A percentile compares a stretch with the other conserved stretches of the same genome.
These are phyloP conservation scores for Penicillium oxalicum DNA, from an alignment of 2,329 filamentous ascomycete species.

Conservation along the genomic window DNA sequence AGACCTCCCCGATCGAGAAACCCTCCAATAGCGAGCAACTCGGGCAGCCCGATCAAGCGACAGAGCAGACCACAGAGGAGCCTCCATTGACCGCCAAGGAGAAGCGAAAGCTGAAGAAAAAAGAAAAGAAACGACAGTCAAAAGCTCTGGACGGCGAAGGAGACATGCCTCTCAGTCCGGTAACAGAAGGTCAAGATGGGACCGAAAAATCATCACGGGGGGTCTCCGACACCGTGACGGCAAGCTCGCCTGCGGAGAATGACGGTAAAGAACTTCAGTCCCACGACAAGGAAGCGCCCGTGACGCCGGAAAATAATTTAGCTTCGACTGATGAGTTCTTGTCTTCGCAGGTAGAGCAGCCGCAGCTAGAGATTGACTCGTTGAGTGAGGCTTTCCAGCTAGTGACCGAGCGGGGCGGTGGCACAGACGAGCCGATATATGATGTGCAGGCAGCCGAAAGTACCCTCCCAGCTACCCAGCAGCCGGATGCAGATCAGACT, in stretches of 20 bases:
- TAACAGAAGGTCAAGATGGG: neutral
- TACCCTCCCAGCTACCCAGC: neutral
- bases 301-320: slow-evolving; percentile 33
- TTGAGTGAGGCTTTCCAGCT: slow-evolving; percentile 28
- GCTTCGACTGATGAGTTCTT: slow-evolving; percentile 42
- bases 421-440: slow-evolving; percentile 17
- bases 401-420: slow-evolving; percentile 24
- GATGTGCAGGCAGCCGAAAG: slow-evolving; percentile 6
- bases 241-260: slow-evolving; percentile 33
- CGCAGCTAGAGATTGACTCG: slow-evolving; percentile 27
- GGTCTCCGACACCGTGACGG: slow-evolving; percentile 21
- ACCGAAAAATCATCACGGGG: slow-evolving; percentile 8
- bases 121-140: slow-evolving; percentile 38
- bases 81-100: slow-evolving; percentile 31
- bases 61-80: slow-evolving; percentile 16
- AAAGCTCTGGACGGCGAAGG: slow-evolving; percentile 22
- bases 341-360: slow-evolving; percentile 41
- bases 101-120: slow-evolving; percentile 47
- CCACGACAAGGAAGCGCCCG: slow-evolving; percentile 35
- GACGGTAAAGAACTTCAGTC: slow-evolving; percentile 44
- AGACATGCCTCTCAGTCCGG: neutral
- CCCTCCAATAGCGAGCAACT: neutral
- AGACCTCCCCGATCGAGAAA: neutral
- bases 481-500: neutral
- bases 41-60: neutral